Evolutionary conservation across 441 rosid species (phyloP), one percentile per base, ranked within the genome.

Genomic region (Rhodomyrtus psidioides): DNA sequence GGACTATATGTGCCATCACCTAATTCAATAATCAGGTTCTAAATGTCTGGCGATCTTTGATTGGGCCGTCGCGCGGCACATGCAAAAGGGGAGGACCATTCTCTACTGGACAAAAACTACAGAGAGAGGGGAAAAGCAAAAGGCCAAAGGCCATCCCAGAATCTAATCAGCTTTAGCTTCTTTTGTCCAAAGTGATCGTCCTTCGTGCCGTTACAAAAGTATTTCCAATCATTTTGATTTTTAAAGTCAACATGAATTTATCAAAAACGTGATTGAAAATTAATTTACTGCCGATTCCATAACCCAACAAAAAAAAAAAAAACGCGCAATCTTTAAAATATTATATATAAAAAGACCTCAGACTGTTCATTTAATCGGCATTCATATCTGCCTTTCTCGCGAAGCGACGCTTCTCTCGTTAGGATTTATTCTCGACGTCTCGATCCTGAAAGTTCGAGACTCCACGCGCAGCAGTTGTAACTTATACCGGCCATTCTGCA

Each of bases 361-460:
- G 53, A 4, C 53, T 10, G 3, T 10, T 49, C 3, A 49, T 10
- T 49, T n/a, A 49, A 49, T 12, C 14, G 53, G 14, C 14, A 49
- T 49, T 49, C 14, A 49, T 49, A 12, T 46, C 9, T 46, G 2
- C 51, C 51, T 46, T 12, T 46, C 12, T 46, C 9, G 7, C 51
- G 12, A 60, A 27, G 28, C 0, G 6, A 1, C 1, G 17, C 17
- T 28, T 28, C 7, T n/a, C 0, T 28, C 21, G 0, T 28, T 0
- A 0, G 3, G 34, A 1, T 19, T 17, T 6, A 1, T 4, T 8
- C 39, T 59, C 7, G 9, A 6, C 0, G 28, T 27, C 21, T 60
- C 12, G 6, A 15, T 60, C 28, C 2, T 2, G 6, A 3, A 59
- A 59, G 9, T 49, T 65, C 44, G n/a, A n/a, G n/a, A n/a, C n/a